phyloP scores from a whole-genome alignment of 352 stramenopile species.

The Phytophthora melonis region DNA sequence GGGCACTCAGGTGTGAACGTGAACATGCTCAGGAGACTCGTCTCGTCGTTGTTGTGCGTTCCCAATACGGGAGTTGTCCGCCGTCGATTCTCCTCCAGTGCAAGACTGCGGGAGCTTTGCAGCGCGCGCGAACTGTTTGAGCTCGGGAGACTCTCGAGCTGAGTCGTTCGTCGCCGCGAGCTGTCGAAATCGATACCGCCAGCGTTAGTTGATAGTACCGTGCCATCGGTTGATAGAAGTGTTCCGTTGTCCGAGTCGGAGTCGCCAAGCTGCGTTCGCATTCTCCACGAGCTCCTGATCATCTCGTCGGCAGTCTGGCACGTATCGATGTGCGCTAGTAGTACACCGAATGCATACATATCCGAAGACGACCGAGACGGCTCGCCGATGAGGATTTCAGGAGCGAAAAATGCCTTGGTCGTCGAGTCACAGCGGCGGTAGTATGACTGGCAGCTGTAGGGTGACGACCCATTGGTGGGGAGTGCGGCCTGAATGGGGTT shows the following conservation, averaged over 20 bases:
- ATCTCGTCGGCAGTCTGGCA: slow-evolving; percentile 70
- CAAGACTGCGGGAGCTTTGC: slow-evolving; percentile 34
- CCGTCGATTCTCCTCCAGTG: slow-evolving; percentile 39
- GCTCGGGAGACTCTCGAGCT: slow-evolving; percentile 38
- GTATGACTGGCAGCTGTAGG: slow-evolving; percentile 42
- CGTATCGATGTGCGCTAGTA: slow-evolving; percentile 70
- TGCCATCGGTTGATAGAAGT: slow-evolving; percentile 44
- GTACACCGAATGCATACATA: slow-evolving; percentile 80
- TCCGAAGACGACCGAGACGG: slow-evolving; percentile 57
- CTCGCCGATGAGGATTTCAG: slow-evolving; percentile 64
- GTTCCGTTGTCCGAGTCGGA: slow-evolving; percentile 37
- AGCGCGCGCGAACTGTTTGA: slow-evolving; percentile 23
- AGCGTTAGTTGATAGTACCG: slow-evolving; percentile 36
- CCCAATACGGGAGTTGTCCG: slow-evolving; percentile 42
- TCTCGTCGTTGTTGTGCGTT: slow-evolving; percentile 39
- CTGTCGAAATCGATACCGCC: slow-evolving; percentile 25
- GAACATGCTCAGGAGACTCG: slow-evolving; percentile 67
- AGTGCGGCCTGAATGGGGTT: slow-evolving; percentile 79
- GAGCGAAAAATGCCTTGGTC: slow-evolving; percentile 57
- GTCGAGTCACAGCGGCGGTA: slow-evolving; percentile 41
- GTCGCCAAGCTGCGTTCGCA: slow-evolving; percentile 54
- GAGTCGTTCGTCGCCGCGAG: slow-evolving; percentile 41
- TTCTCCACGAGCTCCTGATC: slow-evolving; percentile 65
- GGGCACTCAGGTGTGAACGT: slow-evolving; percentile 78
- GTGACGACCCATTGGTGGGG: slow-evolving; percentile 45